Conservation (phyloP, 2,329 filamentous ascomycete genomes). For the Ceratocystis variospora region DNA sequence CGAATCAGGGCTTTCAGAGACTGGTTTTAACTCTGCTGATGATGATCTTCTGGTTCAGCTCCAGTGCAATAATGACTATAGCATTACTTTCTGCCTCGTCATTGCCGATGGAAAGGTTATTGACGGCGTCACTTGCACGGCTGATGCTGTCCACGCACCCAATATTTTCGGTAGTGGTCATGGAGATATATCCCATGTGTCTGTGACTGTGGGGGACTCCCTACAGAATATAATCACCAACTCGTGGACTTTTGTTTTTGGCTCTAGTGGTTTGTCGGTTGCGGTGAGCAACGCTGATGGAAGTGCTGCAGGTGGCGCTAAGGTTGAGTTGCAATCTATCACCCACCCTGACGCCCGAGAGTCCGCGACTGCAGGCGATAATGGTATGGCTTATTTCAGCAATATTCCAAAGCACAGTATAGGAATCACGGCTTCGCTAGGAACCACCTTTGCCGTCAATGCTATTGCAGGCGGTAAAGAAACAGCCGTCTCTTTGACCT, state of each 20-base stretch:
- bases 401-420: slow-evolving; percentile 14
- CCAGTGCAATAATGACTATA: slow-evolving; percentile 3
- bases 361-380: neutral
- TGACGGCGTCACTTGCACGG: slow-evolving; percentile 4
- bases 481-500: neutral
- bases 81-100: slow-evolving; percentile 7
- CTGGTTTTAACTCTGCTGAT: slow-evolving; percentile 6
- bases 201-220: slow-evolving; percentile 11
- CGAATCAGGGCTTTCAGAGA: slow-evolving; percentile 5
- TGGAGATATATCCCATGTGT: slow-evolving; percentile 11
- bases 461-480: slow-evolving; percentile 12
- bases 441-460: slow-evolving; percentile 6
- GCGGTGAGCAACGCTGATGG: slow-evolving; percentile 12
- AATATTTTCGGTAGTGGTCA: slow-evolving; percentile 3
- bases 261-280: neutral
- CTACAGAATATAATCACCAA: slow-evolving; percentile 11
- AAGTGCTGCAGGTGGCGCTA: neutral
- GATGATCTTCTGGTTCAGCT: neutral
- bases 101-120: slow-evolving; percentile 12
- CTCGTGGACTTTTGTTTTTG: slow-evolving; percentile 15
- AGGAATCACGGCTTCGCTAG: slow-evolving; percentile 12
- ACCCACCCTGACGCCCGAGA: slow-evolving; percentile 12
- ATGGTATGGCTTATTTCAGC: slow-evolving; percentile 8
- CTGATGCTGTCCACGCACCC: slow-evolving; percentile 7
- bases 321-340: slow-evolving; percentile 4